These are phyloP conservation scores for Alternaria dauci DNA, from an alignment of 2,329 filamentous ascomycete genomes.

Conservation along the genomic window DNA sequence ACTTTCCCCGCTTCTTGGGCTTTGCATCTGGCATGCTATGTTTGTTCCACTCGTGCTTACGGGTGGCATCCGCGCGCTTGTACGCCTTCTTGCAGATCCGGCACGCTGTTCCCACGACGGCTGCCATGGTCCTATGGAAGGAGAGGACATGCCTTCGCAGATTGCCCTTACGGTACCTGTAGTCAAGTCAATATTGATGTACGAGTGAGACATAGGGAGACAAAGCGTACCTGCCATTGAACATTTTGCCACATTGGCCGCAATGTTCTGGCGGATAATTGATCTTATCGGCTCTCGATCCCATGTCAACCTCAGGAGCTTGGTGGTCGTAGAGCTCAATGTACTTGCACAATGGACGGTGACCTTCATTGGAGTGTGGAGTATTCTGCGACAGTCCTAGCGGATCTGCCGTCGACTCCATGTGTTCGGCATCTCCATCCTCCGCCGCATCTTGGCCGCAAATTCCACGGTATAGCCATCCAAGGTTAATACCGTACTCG, in stretches of 20 bases:
- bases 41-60: conserved; percentile 28
- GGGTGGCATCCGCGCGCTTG: conserved; percentile 20
- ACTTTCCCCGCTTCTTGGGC: conserved; percentile 17
- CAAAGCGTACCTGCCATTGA: conserved; percentile 17
- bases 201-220: not conserved
- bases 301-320: not conserved
- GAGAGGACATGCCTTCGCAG: conserved; percentile 14
- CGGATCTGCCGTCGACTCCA: not conserved
- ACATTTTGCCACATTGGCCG: conserved; percentile 2
- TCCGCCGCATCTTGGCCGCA: not conserved
- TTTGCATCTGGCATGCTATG: conserved; percentile 13
- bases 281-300: rapidly evolving
- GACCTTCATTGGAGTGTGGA: not conserved
- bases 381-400: too few relatives aligned
- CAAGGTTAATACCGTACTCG: not conserved
- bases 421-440: not conserved
- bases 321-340: not conserved
- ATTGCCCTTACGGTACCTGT: conserved; percentile 23
- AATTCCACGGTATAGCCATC: not conserved
- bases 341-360: not conserved
- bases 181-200: not conserved
- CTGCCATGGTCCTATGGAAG: not conserved
- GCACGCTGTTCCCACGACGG: conserved; percentile 6
- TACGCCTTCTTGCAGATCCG: conserved; percentile 9
- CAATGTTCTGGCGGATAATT: not conserved